Percentiles rank a stretch among this genome's conserved stretches.
Evolutionary conservation across 345 rosid genomes (phyloP).

Genomic region (Eucalyptus cladocalyx): DNA sequence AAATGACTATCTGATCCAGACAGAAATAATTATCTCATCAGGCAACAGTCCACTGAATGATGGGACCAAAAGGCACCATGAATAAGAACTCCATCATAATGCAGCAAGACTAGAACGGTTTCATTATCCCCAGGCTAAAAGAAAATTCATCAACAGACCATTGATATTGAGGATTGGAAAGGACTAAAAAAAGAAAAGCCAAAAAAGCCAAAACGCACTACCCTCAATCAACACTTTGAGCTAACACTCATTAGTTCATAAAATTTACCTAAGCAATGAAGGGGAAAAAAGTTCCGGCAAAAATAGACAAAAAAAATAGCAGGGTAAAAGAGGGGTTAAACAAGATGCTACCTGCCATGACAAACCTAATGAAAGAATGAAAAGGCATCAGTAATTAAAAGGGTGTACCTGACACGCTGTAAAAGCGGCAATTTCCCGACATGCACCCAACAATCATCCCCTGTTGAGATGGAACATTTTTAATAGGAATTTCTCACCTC

Average conservation of each 20-base stretch:
- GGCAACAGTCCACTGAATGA: background rate
- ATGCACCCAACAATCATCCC: conserved; percentile 33
- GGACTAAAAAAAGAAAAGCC: background rate
- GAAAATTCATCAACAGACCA: background rate
- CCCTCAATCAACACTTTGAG: background rate
- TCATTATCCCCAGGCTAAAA: background rate
- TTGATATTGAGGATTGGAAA: background rate
- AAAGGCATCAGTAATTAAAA: background rate
- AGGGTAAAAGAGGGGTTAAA: background rate
- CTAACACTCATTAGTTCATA: background rate
- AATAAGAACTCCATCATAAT: background rate
- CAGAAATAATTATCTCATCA: background rate
- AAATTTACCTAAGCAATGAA: background rate
- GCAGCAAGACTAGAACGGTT: background rate
- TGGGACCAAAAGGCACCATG: background rate
- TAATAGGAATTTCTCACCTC: background rate
- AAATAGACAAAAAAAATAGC: background rate
- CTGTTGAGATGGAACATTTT: background rate
- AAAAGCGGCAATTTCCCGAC: conserved; percentile 25
- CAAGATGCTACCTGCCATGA: background rate
- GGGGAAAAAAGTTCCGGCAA: background rate
- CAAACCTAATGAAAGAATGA: background rate
- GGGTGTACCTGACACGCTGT: conserved; percentile 10
- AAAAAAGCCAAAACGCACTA: background rate
- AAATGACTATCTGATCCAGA: conserved; percentile 45